Percentiles rank a stretch among this genome's conserved stretches.
Conservation (phyloP, 495 filamentous ascomycete species). For the Pyrenula massariospora region DNA sequence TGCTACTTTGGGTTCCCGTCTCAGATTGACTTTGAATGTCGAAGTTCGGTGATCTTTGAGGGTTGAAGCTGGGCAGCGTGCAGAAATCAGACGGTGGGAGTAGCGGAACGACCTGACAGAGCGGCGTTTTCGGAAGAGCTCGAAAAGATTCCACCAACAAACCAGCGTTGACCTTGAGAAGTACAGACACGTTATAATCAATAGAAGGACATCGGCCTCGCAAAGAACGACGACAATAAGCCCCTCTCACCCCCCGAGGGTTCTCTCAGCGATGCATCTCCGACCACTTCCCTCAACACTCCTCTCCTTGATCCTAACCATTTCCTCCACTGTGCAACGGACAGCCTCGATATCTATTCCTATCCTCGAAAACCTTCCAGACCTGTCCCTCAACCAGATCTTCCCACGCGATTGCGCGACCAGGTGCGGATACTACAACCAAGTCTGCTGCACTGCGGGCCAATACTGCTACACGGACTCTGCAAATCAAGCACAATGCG, state of each 20-base stretch:
- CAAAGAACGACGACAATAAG: too few species aligned
- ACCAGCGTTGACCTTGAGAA: not conserved
- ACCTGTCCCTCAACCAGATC: constrained; percentile 5
- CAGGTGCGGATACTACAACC: constrained; percentile 53
- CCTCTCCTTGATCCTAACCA: constrained; percentile 14
- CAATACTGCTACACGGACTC: constrained; percentile 53
- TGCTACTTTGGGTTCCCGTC: not conserved
- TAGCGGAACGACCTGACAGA: not conserved
- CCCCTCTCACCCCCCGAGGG: too few species aligned
- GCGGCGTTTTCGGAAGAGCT: not conserved
- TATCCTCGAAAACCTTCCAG: constrained; percentile 13
- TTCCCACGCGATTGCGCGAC: constrained; percentile 40
- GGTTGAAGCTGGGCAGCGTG: not conserved
- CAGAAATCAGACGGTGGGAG: not conserved
- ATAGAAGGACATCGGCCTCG: not conserved
- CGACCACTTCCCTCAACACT: constrained; percentile 10
- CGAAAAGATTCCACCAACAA: not conserved
- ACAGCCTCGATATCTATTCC: constrained; percentile 14
- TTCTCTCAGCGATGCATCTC: constrained; percentile 8
- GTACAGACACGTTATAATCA: not conserved
- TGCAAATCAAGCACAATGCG: constrained; percentile 41
- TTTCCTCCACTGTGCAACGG: constrained; percentile 7
- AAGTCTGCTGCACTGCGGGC: constrained; percentile 54
- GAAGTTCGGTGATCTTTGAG: not conserved
- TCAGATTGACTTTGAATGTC: not conserved